Evolutionary conservation across 2,329 filamentous ascomycete species (phyloP).

Genomic region (Saccharata proteae): DNA sequence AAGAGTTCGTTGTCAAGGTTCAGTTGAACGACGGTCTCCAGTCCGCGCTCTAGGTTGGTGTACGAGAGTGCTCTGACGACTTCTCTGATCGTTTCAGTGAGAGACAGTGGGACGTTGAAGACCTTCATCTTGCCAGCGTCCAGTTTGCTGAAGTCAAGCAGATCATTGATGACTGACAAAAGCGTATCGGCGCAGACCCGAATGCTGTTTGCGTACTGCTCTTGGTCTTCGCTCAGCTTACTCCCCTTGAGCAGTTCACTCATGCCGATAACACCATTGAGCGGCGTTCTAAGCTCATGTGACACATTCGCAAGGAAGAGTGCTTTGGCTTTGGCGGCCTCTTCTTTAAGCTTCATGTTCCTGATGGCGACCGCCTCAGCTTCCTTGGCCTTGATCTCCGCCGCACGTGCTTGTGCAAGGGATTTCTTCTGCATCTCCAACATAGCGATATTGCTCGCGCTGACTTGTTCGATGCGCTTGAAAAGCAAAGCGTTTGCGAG

Average conservation of each 20-base stretch:
- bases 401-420: conserved; percentile 57
- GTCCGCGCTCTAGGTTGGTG: conserved; percentile 48
- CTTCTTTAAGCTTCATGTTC: conserved; percentile 71
- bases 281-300: conserved; percentile 45
- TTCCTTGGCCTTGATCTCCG: conserved; percentile 63
- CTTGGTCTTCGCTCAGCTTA: conserved; percentile 43
- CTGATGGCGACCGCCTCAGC: conserved; percentile 66
- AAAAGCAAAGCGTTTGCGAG: conserved; percentile 53
- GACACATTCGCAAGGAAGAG: conserved; percentile 54
- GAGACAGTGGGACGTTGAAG: conserved; percentile 42
- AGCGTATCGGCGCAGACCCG: conserved; percentile 49
- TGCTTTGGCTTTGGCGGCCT: conserved; percentile 71
- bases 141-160: conserved; percentile 40
- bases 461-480: conserved; percentile 62
- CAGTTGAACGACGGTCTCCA: conserved; percentile 45
- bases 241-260: conserved; percentile 50
- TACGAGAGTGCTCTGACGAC: conserved; percentile 52
- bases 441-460: conserved; percentile 67
- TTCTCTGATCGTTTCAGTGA: conserved; percentile 49
- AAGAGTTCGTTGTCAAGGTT: conserved; percentile 43
- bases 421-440: conserved; percentile 64
- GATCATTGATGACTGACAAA: conserved; percentile 41
- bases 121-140: conserved; percentile 46
- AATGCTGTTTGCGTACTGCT: conserved; percentile 51
- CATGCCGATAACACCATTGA: conserved; percentile 46